A percentile compares a stretch with the other conserved stretches of the same genome.
phyloP scores from a whole-genome alignment of 2,329 filamentous ascomycete species.

The Beauveria caledonica region DNA sequence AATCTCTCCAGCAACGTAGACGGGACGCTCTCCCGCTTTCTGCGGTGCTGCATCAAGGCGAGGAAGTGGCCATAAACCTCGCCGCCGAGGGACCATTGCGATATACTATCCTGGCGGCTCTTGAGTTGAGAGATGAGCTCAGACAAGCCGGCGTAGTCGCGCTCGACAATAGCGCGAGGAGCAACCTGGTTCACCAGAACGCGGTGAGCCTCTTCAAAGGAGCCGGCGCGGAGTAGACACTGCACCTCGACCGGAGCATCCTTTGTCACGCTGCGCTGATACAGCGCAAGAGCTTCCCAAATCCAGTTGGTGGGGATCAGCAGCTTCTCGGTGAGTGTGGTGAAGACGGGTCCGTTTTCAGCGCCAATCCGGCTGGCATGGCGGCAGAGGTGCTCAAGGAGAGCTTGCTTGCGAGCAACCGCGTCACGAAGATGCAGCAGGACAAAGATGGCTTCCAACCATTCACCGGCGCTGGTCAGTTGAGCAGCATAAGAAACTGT shows the following conservation, averaged over 20 bases:
- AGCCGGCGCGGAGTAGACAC: slow-evolving; percentile 69
- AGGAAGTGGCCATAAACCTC: slow-evolving; percentile 65
- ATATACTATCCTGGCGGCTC: slow-evolving; percentile 50
- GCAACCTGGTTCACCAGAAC: slow-evolving; percentile 76
- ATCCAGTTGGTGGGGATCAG: slow-evolving; percentile 72
- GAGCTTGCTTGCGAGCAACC: slow-evolving; percentile 53
- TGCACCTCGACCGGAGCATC: slow-evolving; percentile 65
- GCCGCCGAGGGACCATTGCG: slow-evolving; percentile 71
- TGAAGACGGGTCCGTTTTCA: slow-evolving; percentile 48
- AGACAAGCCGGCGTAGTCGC: slow-evolving; percentile 64
- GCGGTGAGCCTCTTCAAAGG: slow-evolving; percentile 73
- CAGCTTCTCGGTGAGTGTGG: slow-evolving; percentile 53
- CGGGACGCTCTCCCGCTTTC: slow-evolving; percentile 31
- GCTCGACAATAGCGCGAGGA: slow-evolving; percentile 72
- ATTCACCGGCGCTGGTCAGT: slow-evolving; percentile 55
- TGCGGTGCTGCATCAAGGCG: slow-evolving; percentile 37
- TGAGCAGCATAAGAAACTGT: slow-evolving; percentile 58
- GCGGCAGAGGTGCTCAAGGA: slow-evolving; percentile 66
- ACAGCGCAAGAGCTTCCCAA: slow-evolving; percentile 78
- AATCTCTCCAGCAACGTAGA: slow-evolving; percentile 46
- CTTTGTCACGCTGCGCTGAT: slow-evolving; percentile 64
- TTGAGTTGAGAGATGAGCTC: slow-evolving; percentile 66
- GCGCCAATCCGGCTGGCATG: slow-evolving; percentile 61
- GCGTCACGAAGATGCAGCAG: slow-evolving; percentile 64
- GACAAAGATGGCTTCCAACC: slow-evolving; percentile 67